A percentile compares a stretch with the other conserved stretches of the same genome.
Evolutionary conservation across 2,329 filamentous ascomycete genomes (phyloP).

Genomic region (Emergomyces africanus): DNA sequence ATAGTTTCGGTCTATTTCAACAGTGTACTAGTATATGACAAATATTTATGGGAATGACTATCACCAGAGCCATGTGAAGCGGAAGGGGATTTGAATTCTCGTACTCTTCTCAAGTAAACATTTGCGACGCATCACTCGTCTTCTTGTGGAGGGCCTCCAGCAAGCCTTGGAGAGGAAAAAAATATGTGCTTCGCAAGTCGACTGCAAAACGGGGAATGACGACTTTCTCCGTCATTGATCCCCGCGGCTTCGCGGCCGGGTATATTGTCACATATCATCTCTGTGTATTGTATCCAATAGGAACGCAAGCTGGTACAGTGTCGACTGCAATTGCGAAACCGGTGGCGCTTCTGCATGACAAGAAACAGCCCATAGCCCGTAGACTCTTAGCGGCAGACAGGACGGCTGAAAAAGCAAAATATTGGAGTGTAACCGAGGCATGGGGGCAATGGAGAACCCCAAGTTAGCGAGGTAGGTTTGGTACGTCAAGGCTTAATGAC

Average conservation of each 20-base stretch:
- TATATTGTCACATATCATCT: background rate
- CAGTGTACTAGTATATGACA: too few species aligned
- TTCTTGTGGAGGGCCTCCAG: background rate
- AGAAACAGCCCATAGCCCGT: too few species aligned
- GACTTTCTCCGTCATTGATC: background rate
- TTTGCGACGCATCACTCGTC: too few species aligned
- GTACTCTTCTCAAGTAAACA: too few species aligned
- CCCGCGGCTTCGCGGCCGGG: background rate
- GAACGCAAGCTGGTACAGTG: background rate
- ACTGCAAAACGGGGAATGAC: background rate
- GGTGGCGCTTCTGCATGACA: background rate
- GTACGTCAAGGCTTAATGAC: background rate
- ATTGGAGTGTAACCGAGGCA: background rate
- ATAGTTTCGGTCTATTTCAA: too few species aligned
- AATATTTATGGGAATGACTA: too few species aligned
- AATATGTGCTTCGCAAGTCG: background rate
- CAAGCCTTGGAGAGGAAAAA: background rate
- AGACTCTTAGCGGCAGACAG: background rate
- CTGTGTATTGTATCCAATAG: background rate
- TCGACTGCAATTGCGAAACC: background rate
- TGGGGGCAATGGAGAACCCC: background rate
- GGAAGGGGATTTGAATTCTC: too few species aligned
- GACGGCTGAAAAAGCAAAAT: background rate
- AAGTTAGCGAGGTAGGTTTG: background rate
- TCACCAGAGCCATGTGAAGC: too few species aligned